phyloP scores from a whole-genome alignment of 805 yeast species.

The Hanseniaspora singularis region DNA sequence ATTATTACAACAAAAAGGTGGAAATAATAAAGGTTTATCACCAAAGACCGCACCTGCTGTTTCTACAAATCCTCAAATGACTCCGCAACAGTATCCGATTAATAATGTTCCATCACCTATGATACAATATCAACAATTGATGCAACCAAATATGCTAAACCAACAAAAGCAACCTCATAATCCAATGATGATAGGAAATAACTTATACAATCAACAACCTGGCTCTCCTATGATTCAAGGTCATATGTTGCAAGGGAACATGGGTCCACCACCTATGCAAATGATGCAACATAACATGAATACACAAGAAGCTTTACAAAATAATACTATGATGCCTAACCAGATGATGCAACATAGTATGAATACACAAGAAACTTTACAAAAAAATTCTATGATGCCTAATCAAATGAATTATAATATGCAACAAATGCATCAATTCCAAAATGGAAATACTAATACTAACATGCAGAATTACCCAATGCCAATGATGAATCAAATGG shows the following conservation, averaged over 20 bases:
- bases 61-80: not conserved
- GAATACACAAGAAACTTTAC: not conserved
- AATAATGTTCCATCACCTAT: not conserved
- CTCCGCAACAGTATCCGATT: not conserved
- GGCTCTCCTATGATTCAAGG: too few relatives aligned
- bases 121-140: not conserved
- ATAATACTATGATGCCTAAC: too few relatives aligned
- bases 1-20: constrained; percentile 4
- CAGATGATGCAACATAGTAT: too few relatives aligned
- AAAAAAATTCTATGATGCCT: not conserved
- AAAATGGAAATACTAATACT: not conserved
- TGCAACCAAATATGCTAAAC: too few relatives aligned
- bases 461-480: not conserved
- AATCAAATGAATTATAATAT: not conserved
- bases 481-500: not conserved
- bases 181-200: too few relatives aligned
- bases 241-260: too few relatives aligned
- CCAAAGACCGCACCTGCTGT: not conserved
- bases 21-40: not conserved
- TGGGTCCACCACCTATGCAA: too few relatives aligned
- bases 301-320: too few relatives aligned
- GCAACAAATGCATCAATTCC: not conserved
- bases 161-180: not conserved
- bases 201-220: too few relatives aligned
- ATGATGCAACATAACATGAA: too few relatives aligned